Percentiles rank a stretch among this genome's conserved stretches.
Conservation (phyloP, 768 basidiomycete genomes). For the Termitomyces sp. region DNA sequence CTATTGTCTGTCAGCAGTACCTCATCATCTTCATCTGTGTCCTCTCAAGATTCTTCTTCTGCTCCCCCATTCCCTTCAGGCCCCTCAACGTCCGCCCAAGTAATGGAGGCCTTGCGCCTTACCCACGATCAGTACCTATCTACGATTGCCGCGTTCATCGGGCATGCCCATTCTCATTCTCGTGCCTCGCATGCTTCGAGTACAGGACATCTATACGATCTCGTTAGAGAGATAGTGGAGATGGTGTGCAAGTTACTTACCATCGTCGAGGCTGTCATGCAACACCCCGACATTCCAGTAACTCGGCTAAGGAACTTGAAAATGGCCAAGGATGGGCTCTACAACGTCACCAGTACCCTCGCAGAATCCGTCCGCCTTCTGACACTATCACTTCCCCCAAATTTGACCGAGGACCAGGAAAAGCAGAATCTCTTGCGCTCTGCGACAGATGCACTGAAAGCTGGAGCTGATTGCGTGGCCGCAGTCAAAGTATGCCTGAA, state of each 20-base stretch:
- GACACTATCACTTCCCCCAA: conserved; percentile 42
- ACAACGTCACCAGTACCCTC: conserved; percentile 78
- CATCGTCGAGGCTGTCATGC: conserved; percentile 85
- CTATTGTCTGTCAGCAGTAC: conserved; percentile 61
- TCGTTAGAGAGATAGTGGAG: conserved; percentile 92
- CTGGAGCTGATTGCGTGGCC: conserved; percentile 83
- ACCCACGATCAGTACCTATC: conserved; percentile 91
- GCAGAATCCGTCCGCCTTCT: conserved; percentile 84
- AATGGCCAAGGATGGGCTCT: conserved; percentile 73
- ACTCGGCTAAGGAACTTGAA: conserved; percentile 62
- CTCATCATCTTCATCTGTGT: conserved; percentile 59
- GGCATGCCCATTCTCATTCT: conserved; percentile 92
- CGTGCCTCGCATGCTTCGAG: conserved; percentile 87
- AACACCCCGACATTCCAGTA: conserved; percentile 63
- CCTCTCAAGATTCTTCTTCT: conserved; percentile 54
- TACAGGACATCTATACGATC: conserved; percentile 90
- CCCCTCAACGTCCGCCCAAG: conserved; percentile 60
- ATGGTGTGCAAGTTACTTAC: conserved; percentile 88
- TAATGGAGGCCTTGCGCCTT: conserved; percentile 70
- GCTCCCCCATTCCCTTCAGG: conserved; percentile 66
- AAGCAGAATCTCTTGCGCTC: conserved; percentile 71
- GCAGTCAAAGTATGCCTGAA: conserved; percentile 80
- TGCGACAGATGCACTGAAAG: conserved; percentile 85
- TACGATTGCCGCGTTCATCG: conserved; percentile 95
- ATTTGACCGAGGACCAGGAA: conserved; percentile 74